A percentile compares a stretch with the other conserved stretches of the same genome.
Conservation (phyloP, 257 asterid species). For the Solanum sejunctum region DNA sequence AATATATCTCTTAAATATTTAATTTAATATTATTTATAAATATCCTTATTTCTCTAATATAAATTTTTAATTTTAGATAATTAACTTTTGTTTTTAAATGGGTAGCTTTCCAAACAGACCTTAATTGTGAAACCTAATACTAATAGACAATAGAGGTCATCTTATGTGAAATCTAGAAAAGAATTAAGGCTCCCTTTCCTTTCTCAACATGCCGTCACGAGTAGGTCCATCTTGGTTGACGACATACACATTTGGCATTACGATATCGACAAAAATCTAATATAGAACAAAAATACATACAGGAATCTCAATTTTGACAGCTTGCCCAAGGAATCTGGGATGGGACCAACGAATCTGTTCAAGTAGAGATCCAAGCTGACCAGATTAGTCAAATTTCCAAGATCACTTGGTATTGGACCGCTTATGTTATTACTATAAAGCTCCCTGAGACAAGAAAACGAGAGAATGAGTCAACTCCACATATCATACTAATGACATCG, state of each 20-base stretch:
- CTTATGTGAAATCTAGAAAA: background rate
- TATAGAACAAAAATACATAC: constrained; percentile 38
- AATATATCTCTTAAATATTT: too few species aligned
- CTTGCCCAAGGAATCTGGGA: constrained; percentile 84
- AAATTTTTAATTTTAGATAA: too few species aligned
- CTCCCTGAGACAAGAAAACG: constrained; percentile 45
- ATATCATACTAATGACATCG: background rate
- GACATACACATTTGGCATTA: background rate
- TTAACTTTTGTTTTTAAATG: too few species aligned
- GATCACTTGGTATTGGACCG: constrained; percentile 75
- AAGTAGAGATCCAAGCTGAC: constrained; percentile 98
- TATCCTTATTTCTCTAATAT: too few species aligned
- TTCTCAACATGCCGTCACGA: background rate
- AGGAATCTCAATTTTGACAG: constrained; percentile 82
- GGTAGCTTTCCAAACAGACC: too few species aligned
- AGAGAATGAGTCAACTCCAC: background rate
- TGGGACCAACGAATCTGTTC: constrained; percentile 80
- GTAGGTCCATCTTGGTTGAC: background rate
- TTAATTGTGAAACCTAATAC: background rate
- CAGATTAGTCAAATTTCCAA: constrained; percentile 92
- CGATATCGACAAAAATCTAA: background rate
- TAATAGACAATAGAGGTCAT: background rate
- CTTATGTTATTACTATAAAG: constrained; percentile 86
- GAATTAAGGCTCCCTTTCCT: background rate
- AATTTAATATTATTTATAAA: too few species aligned